A percentile compares a stretch with the other conserved stretches of the same genome.
Evolutionary conservation across 1,139 yeast genomes (phyloP).

Genomic region (Yamadazyma atmosphaerica): DNA sequence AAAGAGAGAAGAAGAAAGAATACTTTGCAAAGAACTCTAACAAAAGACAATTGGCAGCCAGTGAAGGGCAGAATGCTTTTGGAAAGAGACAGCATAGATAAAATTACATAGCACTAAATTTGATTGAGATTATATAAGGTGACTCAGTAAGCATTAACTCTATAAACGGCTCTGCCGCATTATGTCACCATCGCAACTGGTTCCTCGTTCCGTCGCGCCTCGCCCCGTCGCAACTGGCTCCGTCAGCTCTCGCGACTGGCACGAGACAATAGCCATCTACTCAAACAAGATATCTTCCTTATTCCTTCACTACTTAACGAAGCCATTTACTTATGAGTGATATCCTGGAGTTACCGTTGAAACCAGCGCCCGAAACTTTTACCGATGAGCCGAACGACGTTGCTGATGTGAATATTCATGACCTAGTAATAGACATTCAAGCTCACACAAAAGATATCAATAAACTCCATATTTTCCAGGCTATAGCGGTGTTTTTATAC

Average conservation of each 20-base stretch:
- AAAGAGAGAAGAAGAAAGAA: slow-evolving; percentile 83
- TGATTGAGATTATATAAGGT: no score
- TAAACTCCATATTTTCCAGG: slow-evolving; percentile 38
- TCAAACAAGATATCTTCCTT: no score
- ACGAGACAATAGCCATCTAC: no score
- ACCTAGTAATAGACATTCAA: slow-evolving; percentile 34
- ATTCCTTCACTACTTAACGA: no score
- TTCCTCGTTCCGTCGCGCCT: no score
- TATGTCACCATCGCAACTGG: no score
- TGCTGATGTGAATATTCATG: slow-evolving; percentile 38
- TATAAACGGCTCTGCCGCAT: no score
- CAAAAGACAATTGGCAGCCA: slow-evolving; percentile 55
- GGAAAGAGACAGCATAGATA: slow-evolving; percentile 25
- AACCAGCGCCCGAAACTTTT: slow-evolving; percentile 41
- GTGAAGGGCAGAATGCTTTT: slow-evolving; percentile 37
- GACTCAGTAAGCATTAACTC: no score
- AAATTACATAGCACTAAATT: no score
- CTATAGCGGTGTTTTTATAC: slow-evolving; percentile 31
- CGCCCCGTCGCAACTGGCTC: no score
- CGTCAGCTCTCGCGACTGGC: no score
- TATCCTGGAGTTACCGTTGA: slow-evolving; percentile 37
- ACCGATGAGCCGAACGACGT: slow-evolving; percentile 41
- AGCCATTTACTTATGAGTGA: no score
- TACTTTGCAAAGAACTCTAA: slow-evolving; percentile 74
- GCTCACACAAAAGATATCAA: slow-evolving; percentile 33